Evolutionary conservation across 2,329 filamentous ascomycete species (phyloP).

Genomic region (Botrytis galanthina): DNA sequence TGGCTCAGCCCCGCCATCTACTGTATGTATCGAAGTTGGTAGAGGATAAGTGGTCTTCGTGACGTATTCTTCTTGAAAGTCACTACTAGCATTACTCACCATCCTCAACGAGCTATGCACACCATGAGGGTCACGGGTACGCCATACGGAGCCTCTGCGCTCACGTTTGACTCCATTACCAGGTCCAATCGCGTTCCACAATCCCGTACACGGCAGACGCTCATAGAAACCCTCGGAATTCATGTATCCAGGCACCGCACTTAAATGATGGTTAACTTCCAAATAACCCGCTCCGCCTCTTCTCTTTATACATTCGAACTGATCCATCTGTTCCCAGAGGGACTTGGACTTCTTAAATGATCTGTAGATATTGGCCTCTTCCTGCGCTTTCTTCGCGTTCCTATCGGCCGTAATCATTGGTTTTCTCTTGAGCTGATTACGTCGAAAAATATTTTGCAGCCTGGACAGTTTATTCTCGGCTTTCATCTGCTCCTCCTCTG

Average conservation of each 20-base stretch:
- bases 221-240: accelerated
- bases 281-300: too few species aligned
- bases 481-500: neutral
- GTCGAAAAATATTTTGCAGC: neutral
- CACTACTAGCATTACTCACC: neutral
- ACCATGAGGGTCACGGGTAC: neutral
- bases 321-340: too few species aligned
- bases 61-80: neutral
- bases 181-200: neutral
- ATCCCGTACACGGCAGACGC: too few species aligned
- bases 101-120: neutral
- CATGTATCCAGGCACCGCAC: neutral
- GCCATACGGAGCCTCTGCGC: neutral
- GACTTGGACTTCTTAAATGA: accelerated
- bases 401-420: accelerated
- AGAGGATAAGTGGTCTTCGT: neutral
- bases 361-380: accelerated
- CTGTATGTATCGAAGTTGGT: neutral
- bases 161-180: neutral
- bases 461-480: neutral
- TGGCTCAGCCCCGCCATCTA: neutral
- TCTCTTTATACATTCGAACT: neutral
- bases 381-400: accelerated
- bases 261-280: neutral
- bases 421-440: neutral